Evolutionary conservation across 495 filamentous ascomycete species (phyloP).

Genomic region (Xylaria intraflava): DNA sequence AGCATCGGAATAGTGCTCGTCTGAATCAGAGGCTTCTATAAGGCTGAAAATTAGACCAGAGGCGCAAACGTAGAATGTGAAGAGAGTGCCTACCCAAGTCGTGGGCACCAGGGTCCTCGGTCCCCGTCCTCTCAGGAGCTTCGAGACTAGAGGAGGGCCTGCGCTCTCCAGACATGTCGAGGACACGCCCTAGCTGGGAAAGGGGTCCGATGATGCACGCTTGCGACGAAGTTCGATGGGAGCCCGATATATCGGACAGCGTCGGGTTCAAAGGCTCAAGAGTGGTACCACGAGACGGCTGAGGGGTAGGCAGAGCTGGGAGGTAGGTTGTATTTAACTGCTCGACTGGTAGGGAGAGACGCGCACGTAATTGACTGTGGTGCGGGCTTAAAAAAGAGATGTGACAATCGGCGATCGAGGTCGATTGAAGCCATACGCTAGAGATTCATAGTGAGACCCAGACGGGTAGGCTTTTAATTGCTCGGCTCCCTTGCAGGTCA

Average conservation of each 20-base stretch:
- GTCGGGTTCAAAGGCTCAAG: not conserved
- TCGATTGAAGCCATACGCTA: not conserved
- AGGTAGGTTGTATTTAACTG: not conserved
- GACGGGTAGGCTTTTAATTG: not conserved
- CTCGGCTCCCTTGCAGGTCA: not conserved
- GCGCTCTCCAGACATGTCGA: slow-evolving; percentile 31
- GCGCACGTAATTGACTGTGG: not conserved
- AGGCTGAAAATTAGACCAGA: not conserved
- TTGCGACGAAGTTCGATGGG: not conserved
- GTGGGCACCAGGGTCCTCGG: slow-evolving; percentile 74
- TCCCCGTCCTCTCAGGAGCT: slow-evolving; percentile 58
- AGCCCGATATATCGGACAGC: not conserved
- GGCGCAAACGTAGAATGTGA: not conserved
- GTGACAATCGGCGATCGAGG: not conserved
- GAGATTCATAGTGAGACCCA: not conserved
- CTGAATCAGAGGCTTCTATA: slow-evolving; percentile 60
- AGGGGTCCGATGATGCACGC: not conserved
- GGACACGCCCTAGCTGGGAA: not conserved
- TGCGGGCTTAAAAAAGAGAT: not conserved
- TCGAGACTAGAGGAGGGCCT: slow-evolving; percentile 43
- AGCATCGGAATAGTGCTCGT: slow-evolving; percentile 90
- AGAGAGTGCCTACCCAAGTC: slow-evolving; percentile 58
- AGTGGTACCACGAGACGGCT: not conserved
- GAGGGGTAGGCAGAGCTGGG: slow-evolving; percentile 1
- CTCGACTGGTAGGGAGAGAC: not conserved